Evolutionary conservation across 1,284 basidiomycete genomes (phyloP).

Genomic region (Irpex lacteus): DNA sequence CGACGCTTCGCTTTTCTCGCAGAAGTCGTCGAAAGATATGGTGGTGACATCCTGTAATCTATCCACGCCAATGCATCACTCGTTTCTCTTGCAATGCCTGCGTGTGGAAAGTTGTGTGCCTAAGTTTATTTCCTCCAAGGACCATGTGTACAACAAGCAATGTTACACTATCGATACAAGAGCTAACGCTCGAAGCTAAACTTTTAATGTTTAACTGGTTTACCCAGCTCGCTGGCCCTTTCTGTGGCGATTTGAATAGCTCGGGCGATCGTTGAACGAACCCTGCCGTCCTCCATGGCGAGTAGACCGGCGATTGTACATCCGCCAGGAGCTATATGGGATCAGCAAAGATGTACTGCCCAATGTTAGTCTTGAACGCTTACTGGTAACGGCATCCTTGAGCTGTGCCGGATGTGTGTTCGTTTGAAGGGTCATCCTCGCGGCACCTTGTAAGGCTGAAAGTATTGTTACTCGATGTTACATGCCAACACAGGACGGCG

Average conservation of each 20-base stretch:
- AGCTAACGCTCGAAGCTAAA: background rate
- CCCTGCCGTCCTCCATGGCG: constrained; percentile 91
- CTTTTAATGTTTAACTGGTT: constrained; percentile 27
- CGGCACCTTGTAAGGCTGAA: constrained; percentile 92
- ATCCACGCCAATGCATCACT: background rate
- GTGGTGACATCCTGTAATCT: constrained; percentile 10
- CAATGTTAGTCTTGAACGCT: constrained; percentile 28
- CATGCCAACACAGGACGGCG: background rate
- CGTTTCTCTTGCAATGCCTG: too few species aligned
- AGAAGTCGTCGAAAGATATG: constrained; percentile 16
- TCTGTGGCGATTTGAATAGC: constrained; percentile 94
- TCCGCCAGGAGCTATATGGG: constrained; percentile 82
- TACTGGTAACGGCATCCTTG: constrained; percentile 97
- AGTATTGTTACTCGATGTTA: background rate
- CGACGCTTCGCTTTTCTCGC: constrained; percentile 14
- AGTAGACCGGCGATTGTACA: constrained; percentile 98
- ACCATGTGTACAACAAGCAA: too few species aligned
- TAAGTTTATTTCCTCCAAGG: too few species aligned
- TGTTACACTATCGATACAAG: background rate
- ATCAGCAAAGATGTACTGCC: background rate
- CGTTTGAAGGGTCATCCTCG: constrained; percentile 90
- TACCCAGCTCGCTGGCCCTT: constrained; percentile 77
- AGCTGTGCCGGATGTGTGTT: constrained; percentile 93
- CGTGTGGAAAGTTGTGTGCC: too few species aligned
- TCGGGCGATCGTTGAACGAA: constrained; percentile 93